Base-by-base conservation (phyloP, 345 rosid genomes). In the Clausena lansium region DNA sequence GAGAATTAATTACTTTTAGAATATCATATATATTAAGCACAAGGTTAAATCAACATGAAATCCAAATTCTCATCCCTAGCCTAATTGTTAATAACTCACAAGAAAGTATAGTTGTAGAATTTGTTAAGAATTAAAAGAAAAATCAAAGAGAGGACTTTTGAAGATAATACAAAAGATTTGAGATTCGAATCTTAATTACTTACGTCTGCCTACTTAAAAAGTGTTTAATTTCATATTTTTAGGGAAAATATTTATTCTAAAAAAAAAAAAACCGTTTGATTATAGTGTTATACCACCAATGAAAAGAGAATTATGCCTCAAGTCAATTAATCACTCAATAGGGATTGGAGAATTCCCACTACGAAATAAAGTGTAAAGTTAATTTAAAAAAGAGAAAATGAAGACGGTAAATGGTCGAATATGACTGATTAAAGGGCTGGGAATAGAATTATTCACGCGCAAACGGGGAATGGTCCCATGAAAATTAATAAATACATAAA, bases 361-460 rank as follows among this genome's bases (percentile, higher is more conserved):
- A 36, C 27, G 28, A 30, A 33, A 70, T 19, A 32, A 57, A 36
- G 70, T 36, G 70, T 35, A 35, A 35, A 65, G 15, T 14, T 15
- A 62, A 33, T 65, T 65, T 17, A 2, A 6, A 27, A 27, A 30
- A 20, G 13, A 52, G 9, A 63, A 24, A 27, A n/a, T 54, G 33
- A 65, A 52, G 70, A 36, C 54, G 4, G 52, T 8, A 52, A 24
- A 35, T 6, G 17, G 17, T 65, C 70, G 70, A 65, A 65, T 65
- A 65, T 20, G 47, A 35, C 27, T 32, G 22, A 33, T 45, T 14
- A 68, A 27, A 70, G 22, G 13, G 15, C 4, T 9, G 10, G 33
- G 63, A 65, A 65, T 38, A 67, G 39, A 78, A 33, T 65, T 50
- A 72, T 73, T 65, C 81, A 73, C 58, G 77, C 77, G 77, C 77